A percentile compares a stretch with the other conserved stretches of the same genome.
These are phyloP conservation scores for Aegilops tauschii DNA, from an alignment of 176 grass and related monocot genomes.

Conservation along the genomic window DNA sequence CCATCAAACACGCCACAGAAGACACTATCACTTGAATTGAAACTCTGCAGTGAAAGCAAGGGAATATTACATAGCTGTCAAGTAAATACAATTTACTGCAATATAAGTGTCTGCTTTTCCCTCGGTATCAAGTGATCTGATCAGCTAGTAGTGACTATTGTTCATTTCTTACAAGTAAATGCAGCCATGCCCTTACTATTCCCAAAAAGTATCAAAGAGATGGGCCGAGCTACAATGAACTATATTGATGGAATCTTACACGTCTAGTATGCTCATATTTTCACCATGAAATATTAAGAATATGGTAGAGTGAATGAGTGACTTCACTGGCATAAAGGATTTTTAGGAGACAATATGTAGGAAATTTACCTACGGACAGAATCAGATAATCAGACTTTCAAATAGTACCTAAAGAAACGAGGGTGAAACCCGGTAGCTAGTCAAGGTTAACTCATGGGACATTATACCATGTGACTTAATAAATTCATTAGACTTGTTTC, in stretches of 20 bases:
- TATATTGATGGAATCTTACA: conserved; percentile 11
- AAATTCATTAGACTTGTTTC: conserved; percentile 1
- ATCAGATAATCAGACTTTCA: conserved; percentile 22
- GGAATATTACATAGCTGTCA: background rate
- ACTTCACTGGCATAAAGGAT: background rate
- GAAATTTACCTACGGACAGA: background rate
- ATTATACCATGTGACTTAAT: conserved; percentile 9
- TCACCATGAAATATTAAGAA: conserved; percentile 1
- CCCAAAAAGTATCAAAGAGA: background rate
- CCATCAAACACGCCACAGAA: conserved; percentile 98
- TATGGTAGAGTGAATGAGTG: background rate
- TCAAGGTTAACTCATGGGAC: background rate
- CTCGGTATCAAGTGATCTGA: background rate
- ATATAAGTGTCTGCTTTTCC: background rate
- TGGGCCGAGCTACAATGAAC: background rate
- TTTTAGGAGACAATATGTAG: conserved; percentile 13
- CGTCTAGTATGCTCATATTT: background rate
- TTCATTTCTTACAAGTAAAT: conserved; percentile 17
- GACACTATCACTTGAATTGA: conserved; percentile 51
- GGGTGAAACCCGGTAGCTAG: conserved; percentile 17
- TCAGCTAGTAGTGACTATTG: background rate
- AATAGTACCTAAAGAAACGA: background rate
- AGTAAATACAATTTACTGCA: conserved; percentile 27
- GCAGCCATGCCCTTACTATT: background rate
- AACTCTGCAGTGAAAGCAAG: conserved; percentile 60